Base-by-base conservation (phyloP, 192 early-diverging fungal species). In the Dispira simplex region DNA sequence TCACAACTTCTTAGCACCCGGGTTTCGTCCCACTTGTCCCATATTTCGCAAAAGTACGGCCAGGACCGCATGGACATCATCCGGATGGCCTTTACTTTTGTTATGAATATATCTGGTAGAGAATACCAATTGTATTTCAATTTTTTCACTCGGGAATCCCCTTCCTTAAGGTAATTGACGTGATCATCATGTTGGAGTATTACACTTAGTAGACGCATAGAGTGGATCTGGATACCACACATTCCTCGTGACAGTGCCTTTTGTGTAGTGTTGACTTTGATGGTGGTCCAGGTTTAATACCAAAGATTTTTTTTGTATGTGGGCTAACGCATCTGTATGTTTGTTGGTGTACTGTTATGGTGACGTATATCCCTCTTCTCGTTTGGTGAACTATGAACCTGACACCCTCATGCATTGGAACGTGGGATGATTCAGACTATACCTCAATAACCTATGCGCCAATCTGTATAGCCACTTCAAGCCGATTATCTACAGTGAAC, bases 31-130 rank as follows among this genome's bases (percentile, higher is more conserved):
- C 73, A 84, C 16, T 80, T 95, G 13, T 70, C 78, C 47, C 75
- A 75, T 20, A 74, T 75, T 9, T n/a, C 46, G 1, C 11, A 48
- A 47, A 18, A 64, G 32, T 12, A 48, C 25, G 56, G 20, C 23
- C 63, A 60, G 46, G 25, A 23, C 12, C 66, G 47, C 43, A 65
- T 67, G 5, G 72, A 62, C 11, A 44, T 64, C 51, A 26, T 77
- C 64, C 65, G 76, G 32, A 70, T 73, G 60, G 71, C 91, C 62
- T 87, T 87, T 59, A 91, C 86, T 1, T 97, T 91, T 66, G 72
- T 96, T 68, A 82, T 90, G 70, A 74, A 81, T 58, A 74, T 94
- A 26, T 97, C 87, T 64, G 77, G 79, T 13, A 92, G 96, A 57
- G 95, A 97, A 69, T 82, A 78, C 64, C 73, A 78, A 0, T 75